phyloP scores from a whole-genome alignment of 1,284 basidiomycete genomes.

The Pyrrhoderma noxium region DNA sequence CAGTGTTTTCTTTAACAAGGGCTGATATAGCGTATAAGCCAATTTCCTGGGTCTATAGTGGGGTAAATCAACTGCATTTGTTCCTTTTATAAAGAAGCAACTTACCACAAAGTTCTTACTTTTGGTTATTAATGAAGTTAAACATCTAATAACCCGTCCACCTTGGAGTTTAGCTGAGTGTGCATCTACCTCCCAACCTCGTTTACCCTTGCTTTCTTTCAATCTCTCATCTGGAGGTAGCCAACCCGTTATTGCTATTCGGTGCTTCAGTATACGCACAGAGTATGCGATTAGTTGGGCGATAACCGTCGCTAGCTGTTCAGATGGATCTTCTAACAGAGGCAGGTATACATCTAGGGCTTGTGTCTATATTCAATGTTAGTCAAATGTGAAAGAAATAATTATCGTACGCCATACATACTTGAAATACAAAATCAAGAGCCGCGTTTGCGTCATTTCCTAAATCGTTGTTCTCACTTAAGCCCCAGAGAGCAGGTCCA shows the following conservation, averaged over 20 bases:
- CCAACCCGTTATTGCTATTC: constrained; percentile 57
- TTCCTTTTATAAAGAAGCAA: constrained; percentile 3
- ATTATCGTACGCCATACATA: constrained; percentile 22
- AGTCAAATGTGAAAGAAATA: neutral
- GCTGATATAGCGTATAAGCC: constrained; percentile 63
- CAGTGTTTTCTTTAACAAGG: constrained; percentile 57
- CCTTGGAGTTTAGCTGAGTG: constrained; percentile 39
- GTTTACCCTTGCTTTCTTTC: constrained; percentile 47
- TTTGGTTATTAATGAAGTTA: constrained; percentile 39
- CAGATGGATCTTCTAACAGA: constrained; percentile 39
- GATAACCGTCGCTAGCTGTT: constrained; percentile 38
- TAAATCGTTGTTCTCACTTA: constrained; percentile 40
- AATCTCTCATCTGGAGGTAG: constrained; percentile 46
- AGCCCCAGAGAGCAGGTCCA: constrained; percentile 60
- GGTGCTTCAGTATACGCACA: constrained; percentile 46
- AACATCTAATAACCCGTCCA: constrained; percentile 50
- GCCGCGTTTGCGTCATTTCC: constrained; percentile 47
- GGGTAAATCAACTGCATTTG: neutral
- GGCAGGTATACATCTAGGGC: constrained; percentile 62
- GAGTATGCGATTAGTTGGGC: constrained; percentile 50
- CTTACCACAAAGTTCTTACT: constrained; percentile 48
- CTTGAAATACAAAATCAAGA: constrained; percentile 55
- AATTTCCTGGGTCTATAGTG: constrained; percentile 57
- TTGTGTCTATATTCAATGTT: constrained; percentile 23
- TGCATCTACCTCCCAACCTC: constrained; percentile 56